phyloP scores from a whole-genome alignment of 345 rosid species.

The Pistacia integerrima region DNA sequence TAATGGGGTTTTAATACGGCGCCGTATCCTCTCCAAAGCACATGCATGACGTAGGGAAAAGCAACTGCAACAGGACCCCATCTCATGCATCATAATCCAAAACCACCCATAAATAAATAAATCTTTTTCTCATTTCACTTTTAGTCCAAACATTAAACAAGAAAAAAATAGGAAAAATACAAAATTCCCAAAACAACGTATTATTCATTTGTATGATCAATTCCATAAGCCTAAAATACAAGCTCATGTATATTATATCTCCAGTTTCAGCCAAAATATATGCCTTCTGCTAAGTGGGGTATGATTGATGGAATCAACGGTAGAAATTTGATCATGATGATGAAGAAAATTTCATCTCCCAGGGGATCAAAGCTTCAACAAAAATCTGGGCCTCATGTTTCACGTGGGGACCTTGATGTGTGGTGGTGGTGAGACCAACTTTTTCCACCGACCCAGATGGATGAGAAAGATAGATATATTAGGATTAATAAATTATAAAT shows the following conservation, averaged over 20 bases:
- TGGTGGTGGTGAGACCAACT: constrained; percentile 17
- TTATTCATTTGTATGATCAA: neutral
- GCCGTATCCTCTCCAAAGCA: neutral
- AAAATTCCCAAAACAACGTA: neutral
- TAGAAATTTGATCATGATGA: constrained; percentile 1
- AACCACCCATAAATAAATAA: neutral
- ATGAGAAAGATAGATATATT: neutral
- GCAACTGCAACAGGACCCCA: constrained; percentile 3
- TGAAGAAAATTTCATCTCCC: neutral
- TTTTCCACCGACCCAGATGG: constrained; percentile 30
- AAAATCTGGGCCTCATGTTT: constrained; percentile 30
- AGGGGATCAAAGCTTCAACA: constrained; percentile 13
- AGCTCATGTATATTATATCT: too few species aligned
- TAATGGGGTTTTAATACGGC: neutral
- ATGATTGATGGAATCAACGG: neutral
- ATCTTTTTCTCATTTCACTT: neutral
- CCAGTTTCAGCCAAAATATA: neutral
- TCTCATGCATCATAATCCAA: constrained; percentile 3
- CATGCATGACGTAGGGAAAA: constrained; percentile 12
- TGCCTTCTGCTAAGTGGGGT: neutral
- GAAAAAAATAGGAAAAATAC: neutral
- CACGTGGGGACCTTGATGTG: constrained; percentile 27
- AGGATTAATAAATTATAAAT: neutral
- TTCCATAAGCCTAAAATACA: neutral
- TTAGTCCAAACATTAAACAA: neutral